Base-by-base conservation (phyloP, 805 yeast genomes). In the Lipomyces yamanashiensis region DNA sequence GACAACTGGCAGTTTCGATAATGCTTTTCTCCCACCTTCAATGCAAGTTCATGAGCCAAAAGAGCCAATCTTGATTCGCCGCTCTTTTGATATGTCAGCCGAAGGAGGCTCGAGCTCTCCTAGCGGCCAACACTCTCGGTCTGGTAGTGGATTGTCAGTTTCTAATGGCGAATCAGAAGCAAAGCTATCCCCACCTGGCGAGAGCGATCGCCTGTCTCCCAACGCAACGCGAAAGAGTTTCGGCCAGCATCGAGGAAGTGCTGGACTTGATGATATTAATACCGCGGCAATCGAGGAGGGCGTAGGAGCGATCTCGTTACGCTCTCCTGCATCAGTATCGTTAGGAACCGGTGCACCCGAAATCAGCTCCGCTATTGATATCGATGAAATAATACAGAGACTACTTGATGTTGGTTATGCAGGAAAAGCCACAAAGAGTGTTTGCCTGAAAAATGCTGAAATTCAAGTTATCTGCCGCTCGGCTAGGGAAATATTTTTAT, bases 351-450 rank as follows among this genome's bases (percentile, higher is more conserved):
- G 6, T 9, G 57, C 54, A 2, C 43, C 60, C 5, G 60, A 54
- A 8, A 59, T 58, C 43, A 40, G 47, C n/a, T 56, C 63, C 17
- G 51, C 73, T 7, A 49, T 80, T 44, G 86, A 92, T 74, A 82
- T 95, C 52, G 99, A 95, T 76, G 96, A 90, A 72, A 80, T 90
- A 54, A 95, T 95, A 65, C 98, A 92, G 78, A 81, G 96, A 70
- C 81, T 95, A 67, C 81, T 95, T 67, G 98, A 95, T 77, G 97
- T 97, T 0, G 99, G 98, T 9, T 95, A 95, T 77, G 85, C 92
- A 12, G 98, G 98, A 7, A 95, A 93, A 75, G 83, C 96, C 73
- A 91, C 97, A 9, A 92, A 90, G 77, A 84, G 86, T 65, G 87
- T 95, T 52, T 92, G 98, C 75, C 79, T 95, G 61, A 93, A 93